Conservation (phyloP, 108 stramenopile species). For the Discostella stelligeroides region DNA sequence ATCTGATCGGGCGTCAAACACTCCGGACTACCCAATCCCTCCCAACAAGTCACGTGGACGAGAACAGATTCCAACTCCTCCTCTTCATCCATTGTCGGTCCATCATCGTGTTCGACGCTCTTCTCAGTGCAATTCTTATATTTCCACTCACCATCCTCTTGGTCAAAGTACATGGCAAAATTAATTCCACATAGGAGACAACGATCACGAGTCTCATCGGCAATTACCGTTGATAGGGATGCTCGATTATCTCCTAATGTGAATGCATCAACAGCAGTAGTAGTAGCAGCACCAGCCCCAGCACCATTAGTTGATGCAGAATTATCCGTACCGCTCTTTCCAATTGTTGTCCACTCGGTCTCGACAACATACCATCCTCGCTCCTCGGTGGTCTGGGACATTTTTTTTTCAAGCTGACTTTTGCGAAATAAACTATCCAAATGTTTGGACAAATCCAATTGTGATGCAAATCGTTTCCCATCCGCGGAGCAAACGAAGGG, state of each 20-base stretch:
- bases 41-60: constrained; percentile 84
- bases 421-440: constrained; percentile 76
- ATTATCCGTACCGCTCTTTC: background rate
- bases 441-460: constrained; percentile 77
- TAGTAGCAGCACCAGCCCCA: constrained; percentile 15
- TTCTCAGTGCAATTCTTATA: constrained; percentile 85
- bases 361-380: constrained; percentile 80
- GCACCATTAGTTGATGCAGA: background rate
- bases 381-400: constrained; percentile 72
- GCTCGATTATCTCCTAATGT: constrained; percentile 29
- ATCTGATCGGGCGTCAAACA: constrained; percentile 75
- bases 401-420: constrained; percentile 78
- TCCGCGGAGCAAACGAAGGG: constrained; percentile 84
- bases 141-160: constrained; percentile 88
- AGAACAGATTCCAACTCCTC: constrained; percentile 62
- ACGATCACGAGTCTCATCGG: constrained; percentile 78
- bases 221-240: constrained; percentile 52
- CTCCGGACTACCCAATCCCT: constrained; percentile 72
- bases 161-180: constrained; percentile 89
- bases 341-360: constrained; percentile 45
- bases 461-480: constrained; percentile 76
- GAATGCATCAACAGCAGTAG: constrained; percentile 1
- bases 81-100: constrained; percentile 46
- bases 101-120: constrained; percentile 70
- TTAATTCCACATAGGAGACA: constrained; percentile 87